These are phyloP conservation scores for Nicotiana otophora DNA, from an alignment of 257 asterid species.

Conservation along the genomic window DNA sequence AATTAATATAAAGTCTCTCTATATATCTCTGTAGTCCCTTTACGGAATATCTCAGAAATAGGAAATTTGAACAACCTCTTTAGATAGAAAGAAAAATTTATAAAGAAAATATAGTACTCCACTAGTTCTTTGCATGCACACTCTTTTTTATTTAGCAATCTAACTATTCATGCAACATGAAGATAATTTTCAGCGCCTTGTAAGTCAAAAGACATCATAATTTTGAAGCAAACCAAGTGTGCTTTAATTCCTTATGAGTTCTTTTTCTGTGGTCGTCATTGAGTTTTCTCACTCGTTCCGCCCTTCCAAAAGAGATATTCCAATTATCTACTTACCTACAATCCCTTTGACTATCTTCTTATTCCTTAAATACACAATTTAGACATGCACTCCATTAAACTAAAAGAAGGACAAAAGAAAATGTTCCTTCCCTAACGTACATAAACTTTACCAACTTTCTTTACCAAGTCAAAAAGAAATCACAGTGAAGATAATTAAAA, in stretches of 20 bases:
- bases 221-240: background rate
- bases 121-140: constrained; percentile 4
- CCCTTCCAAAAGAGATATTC: background rate
- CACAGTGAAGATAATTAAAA: background rate
- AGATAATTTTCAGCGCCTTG: background rate
- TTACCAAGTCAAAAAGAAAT: background rate
- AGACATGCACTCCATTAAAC: background rate
- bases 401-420: background rate
- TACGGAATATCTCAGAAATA: background rate
- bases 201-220: constrained; percentile 11
- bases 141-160: background rate
- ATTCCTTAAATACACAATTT: background rate
- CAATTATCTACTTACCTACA: background rate
- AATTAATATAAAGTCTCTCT: background rate
- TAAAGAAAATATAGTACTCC: no score
- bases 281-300: background rate
- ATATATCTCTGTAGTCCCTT: background rate
- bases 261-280: background rate
- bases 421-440: background rate
- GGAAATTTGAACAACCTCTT: background rate
- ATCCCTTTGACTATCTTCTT: constrained; percentile 7
- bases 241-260: background rate
- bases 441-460: background rate
- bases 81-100: background rate
- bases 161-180: background rate